A percentile compares a stretch with the other conserved stretches of the same genome.
Evolutionary conservation across 371 early-diverging fungal genomes (phyloP).

Genomic region (Basidiobolus meristosporus): DNA sequence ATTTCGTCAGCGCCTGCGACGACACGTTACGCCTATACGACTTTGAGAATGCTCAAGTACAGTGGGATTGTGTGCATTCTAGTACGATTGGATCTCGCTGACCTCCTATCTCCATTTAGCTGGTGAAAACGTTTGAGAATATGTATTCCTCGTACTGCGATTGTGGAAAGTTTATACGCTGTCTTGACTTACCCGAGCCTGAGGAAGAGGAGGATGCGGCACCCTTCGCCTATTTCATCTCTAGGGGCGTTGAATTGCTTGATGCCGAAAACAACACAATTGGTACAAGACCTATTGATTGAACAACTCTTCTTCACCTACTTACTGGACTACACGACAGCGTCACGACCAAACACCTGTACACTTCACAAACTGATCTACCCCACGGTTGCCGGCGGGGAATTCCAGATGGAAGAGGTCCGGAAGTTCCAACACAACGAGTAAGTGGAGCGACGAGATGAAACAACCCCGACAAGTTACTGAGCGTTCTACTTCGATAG

Average conservation of each 20-base stretch:
- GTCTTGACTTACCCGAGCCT: slow-evolving; percentile 35
- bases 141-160: slow-evolving; percentile 81
- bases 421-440: slow-evolving; percentile 51
- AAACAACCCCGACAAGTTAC: background rate
- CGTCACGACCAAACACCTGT: slow-evolving; percentile 63
- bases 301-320: background rate
- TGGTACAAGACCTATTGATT: slow-evolving; percentile 18
- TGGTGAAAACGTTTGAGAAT: slow-evolving; percentile 59
- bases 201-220: slow-evolving; percentile 8
- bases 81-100: background rate
- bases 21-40: slow-evolving; percentile 72
- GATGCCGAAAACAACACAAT: slow-evolving; percentile 63
- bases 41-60: slow-evolving; percentile 55
- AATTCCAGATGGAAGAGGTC: slow-evolving; percentile 50
- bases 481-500: slow-evolving; percentile 9
- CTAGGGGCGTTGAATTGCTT: slow-evolving; percentile 73
- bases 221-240: slow-evolving; percentile 48
- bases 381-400: slow-evolving; percentile 34
- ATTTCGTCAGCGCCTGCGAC: slow-evolving; percentile 76
- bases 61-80: background rate
- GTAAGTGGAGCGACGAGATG: slow-evolving; percentile 18
- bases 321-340: slow-evolving; percentile 12
- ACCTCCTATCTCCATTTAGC: slow-evolving; percentile 6
- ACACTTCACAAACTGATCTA: slow-evolving; percentile 62
- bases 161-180: slow-evolving; percentile 60